Evolutionary conservation across 2,329 filamentous ascomycete genomes (phyloP).

Genomic region (Chaetomiaceae sp.): DNA sequence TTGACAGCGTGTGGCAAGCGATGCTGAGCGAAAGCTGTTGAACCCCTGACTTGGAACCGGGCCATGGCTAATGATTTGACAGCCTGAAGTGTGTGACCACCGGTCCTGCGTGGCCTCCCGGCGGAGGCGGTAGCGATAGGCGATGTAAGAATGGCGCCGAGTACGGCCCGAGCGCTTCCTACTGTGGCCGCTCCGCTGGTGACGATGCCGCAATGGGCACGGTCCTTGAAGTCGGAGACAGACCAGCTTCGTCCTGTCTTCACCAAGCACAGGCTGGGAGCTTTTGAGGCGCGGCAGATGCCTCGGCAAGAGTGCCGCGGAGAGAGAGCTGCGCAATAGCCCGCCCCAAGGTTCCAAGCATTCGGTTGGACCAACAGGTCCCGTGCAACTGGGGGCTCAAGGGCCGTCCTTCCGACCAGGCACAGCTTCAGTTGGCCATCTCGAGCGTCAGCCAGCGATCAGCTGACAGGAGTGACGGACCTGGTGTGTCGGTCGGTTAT

Average conservation of each 20-base stretch:
- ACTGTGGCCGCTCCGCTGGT: constrained; percentile 1
- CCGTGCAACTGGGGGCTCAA: constrained; percentile 7
- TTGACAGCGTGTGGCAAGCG: too few species aligned
- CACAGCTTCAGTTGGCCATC: not conserved
- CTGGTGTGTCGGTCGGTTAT: not conserved
- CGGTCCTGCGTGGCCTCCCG: not conserved
- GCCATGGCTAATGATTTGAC: not conserved
- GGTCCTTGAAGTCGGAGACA: not conserved
- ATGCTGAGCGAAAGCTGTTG: not conserved
- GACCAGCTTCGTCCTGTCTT: not conserved
- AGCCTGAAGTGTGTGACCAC: not conserved
- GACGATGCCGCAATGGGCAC: constrained; percentile 5
- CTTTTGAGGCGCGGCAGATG: not conserved
- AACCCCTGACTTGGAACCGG: too few species aligned
- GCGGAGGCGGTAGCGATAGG: not conserved
- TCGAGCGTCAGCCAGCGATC: not conserved
- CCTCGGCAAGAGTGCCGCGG: not conserved
- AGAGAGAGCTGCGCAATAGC: not conserved
- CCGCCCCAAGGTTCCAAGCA: not conserved
- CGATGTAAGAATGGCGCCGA: constrained; percentile 13
- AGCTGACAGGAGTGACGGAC: not conserved
- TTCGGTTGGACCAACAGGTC: constrained; percentile 1
- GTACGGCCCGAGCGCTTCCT: constrained; percentile 9
- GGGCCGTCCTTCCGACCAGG: constrained; percentile 9
- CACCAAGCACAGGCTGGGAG: not conserved